These are phyloP conservation scores for Cronartium quercuum DNA, from an alignment of 1,284 basidiomycete genomes.

Conservation along the genomic window DNA sequence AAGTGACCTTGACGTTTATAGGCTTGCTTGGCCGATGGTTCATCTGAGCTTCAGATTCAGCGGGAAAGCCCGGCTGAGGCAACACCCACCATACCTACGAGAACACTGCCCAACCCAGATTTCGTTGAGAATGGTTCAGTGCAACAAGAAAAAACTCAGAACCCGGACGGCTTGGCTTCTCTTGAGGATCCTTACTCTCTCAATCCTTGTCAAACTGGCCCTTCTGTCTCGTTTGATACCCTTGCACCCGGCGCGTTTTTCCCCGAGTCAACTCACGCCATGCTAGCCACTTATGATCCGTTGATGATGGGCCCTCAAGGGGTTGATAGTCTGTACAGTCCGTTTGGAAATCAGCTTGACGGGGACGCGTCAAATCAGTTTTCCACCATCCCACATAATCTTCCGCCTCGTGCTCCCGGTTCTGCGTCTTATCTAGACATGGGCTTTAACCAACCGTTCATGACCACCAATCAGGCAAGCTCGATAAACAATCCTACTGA, in stretches of 20 bases:
- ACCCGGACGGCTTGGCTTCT: neutral
- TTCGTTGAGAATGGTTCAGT: neutral
- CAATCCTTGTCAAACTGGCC: neutral
- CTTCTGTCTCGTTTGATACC: conserved; percentile 6
- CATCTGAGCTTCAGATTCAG: conserved; percentile 25
- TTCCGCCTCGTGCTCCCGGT: conserved; percentile 23
- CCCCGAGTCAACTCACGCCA: conserved; percentile 7
- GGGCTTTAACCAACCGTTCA: conserved; percentile 2
- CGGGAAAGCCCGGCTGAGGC: conserved; percentile 27
- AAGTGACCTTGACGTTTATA: neutral
- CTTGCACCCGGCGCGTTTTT: conserved; percentile 9
- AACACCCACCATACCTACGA: neutral
- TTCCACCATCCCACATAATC: neutral
- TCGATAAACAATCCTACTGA: neutral
- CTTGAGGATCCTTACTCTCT: neutral
- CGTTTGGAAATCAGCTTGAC: conserved; percentile 10
- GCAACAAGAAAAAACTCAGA: neutral
- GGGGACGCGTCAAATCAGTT: conserved; percentile 2
- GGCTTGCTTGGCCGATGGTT: conserved; percentile 24
- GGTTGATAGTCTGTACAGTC: conserved; percentile 12
- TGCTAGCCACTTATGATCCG: conserved; percentile 21
- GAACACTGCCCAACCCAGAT: neutral
- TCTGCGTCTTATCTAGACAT: neutral
- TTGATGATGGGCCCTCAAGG: conserved; percentile 10
- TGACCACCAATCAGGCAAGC: neutral